These are phyloP conservation scores for Quercus alba DNA, from an alignment of 306 rosid genomes.

Conservation along the genomic window DNA sequence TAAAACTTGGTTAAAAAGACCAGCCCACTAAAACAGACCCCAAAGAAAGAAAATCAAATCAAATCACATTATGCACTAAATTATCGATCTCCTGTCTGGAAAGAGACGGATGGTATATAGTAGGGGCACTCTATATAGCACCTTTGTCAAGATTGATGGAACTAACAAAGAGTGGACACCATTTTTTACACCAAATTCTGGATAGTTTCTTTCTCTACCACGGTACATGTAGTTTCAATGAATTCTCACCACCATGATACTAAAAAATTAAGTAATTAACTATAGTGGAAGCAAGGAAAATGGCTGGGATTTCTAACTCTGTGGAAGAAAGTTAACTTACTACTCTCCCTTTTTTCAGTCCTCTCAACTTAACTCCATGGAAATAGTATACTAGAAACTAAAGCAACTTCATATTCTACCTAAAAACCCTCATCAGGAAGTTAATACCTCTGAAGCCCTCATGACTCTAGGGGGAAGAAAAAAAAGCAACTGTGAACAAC, in stretches of 20 bases:
- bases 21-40: neutral
- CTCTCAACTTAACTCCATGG: neutral
- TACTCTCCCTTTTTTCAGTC: no score
- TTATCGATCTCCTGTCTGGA: no score
- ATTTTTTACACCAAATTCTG: neutral
- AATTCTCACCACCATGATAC: neutral
- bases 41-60: neutral
- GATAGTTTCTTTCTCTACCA: neutral
- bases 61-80: no score
- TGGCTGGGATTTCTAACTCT: neutral
- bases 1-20: neutral
- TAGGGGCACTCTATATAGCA: no score
- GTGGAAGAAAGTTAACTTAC: no score
- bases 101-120: no score
- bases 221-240: neutral
- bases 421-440: neutral
- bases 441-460: neutral
- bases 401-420: neutral
- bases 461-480: neutral
- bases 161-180: neutral
- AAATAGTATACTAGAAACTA: neutral
- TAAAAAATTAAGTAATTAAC: neutral
- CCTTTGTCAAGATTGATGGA: no score
- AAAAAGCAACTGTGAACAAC: neutral
- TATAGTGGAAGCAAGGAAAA: neutral